These are phyloP conservation scores for Delonix regia DNA, from an alignment of 306 rosid species.

Conservation along the genomic window DNA sequence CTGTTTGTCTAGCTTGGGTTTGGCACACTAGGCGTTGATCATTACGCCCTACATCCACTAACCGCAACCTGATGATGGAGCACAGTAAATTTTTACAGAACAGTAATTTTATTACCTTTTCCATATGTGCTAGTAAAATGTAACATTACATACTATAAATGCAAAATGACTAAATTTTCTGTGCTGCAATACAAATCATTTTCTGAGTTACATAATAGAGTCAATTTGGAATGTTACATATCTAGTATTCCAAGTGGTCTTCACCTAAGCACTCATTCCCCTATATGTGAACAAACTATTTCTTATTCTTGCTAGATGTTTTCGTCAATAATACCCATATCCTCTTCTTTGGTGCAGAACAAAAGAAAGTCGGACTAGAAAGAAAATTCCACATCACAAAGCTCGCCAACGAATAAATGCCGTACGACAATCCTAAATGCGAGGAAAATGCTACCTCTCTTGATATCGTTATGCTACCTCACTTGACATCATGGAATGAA, in stretches of 20 bases:
- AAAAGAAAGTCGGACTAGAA: slow-evolving; percentile 23
- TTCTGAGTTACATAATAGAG: slow-evolving; percentile 1
- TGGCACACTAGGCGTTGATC: no score
- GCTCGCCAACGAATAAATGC: slow-evolving; percentile 25
- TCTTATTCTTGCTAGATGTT: slow-evolving; percentile 5
- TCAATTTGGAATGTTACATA: not conserved
- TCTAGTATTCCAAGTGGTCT: slow-evolving; percentile 11
- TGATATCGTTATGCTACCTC: slow-evolving; percentile 54
- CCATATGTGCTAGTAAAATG: not conserved
- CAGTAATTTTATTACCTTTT: not conserved
- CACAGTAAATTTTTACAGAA: not conserved
- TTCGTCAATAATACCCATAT: not conserved
- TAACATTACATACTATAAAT: not conserved
- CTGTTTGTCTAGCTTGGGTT: no score
- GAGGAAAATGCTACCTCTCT: slow-evolving; percentile 46
- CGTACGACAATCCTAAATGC: slow-evolving; percentile 1
- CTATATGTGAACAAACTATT: slow-evolving; percentile 17
- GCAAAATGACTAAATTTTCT: not conserved
- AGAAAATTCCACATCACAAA: slow-evolving; percentile 32
- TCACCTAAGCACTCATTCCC: not conserved
- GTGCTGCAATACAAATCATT: not conserved
- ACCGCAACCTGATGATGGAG: no score
- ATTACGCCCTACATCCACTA: no score
- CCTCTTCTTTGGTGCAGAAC: slow-evolving; percentile 9
- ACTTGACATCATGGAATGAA: slow-evolving; percentile 64